Percentiles rank a stretch among this genome's conserved stretches.
Evolutionary conservation across 169 alveolate genomes (phyloP).

Genomic region (Cryptosporidium muris): DNA sequence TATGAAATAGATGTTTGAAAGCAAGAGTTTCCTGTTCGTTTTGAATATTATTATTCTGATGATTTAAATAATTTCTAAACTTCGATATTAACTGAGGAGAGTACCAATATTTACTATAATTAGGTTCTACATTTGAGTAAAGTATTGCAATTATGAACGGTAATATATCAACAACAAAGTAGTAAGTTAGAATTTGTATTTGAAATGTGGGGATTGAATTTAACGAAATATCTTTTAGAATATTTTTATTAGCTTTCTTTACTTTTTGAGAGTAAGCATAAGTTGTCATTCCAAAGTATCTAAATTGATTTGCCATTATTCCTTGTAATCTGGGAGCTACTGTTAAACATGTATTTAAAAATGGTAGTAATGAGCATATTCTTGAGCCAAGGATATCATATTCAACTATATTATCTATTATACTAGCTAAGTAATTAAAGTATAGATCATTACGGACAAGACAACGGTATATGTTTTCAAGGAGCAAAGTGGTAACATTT

Average conservation of each 20-base stretch:
- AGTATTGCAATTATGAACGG: conserved; percentile 32
- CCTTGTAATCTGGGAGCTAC: conserved; percentile 29
- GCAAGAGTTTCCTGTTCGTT: neutral
- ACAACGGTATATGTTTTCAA: conserved; percentile 52
- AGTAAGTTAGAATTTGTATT: conserved; percentile 5
- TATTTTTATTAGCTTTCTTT: conserved; percentile 1
- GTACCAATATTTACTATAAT: conserved; percentile 8
- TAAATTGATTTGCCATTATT: conserved; percentile 9
- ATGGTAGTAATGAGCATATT: conserved; percentile 23
- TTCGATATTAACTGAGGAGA: conserved; percentile 24
- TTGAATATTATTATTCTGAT: neutral
- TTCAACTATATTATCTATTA: conserved; percentile 28
- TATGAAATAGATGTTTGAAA: no score
- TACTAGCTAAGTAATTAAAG: conserved; percentile 11
- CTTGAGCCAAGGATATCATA: conserved; percentile 4
- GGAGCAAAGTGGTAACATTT: conserved; percentile 8
- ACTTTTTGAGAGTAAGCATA: conserved; percentile 15
- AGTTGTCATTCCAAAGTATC: conserved; percentile 38
- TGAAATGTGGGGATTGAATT: neutral
- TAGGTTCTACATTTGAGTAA: neutral
- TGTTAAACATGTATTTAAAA: conserved; percentile 7
- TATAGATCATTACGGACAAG: conserved; percentile 16
- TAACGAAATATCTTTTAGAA: conserved; percentile 30
- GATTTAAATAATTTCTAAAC: neutral
- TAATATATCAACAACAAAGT: conserved; percentile 20